phyloP scores from a whole-genome alignment of 495 filamentous ascomycete genomes.

The Penicillium subrubescens region DNA sequence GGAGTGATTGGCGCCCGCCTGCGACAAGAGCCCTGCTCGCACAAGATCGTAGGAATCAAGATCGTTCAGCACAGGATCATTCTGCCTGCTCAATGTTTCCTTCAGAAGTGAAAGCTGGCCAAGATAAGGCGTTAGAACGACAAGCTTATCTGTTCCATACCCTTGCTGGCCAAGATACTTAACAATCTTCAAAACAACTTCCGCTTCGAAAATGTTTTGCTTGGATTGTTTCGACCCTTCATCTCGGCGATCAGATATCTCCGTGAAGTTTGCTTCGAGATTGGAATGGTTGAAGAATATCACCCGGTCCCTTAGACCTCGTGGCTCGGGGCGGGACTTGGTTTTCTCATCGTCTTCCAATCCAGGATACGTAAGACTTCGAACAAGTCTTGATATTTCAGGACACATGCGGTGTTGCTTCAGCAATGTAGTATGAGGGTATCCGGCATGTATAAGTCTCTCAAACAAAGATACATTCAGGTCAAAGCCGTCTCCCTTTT shows the following conservation, averaged over 20 bases:
- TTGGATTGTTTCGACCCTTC: constrained; percentile 51
- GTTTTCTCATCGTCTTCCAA: constrained; percentile 62
- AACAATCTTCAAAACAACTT: constrained; percentile 68
- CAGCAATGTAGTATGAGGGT: constrained; percentile 55
- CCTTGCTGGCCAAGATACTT: constrained; percentile 76
- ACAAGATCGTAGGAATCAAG: constrained; percentile 69
- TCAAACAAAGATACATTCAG: constrained; percentile 76
- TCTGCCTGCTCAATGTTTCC: constrained; percentile 54
- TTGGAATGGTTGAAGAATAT: constrained; percentile 68
- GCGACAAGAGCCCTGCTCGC: constrained; percentile 62
- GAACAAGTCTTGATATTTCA: constrained; percentile 65
- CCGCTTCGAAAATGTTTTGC: constrained; percentile 67
- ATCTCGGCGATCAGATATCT: constrained; percentile 55
- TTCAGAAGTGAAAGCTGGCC: constrained; percentile 66
- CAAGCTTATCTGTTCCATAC: constrained; percentile 66
- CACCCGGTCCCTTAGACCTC: constrained; percentile 62
- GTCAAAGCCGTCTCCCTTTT: constrained; percentile 68
- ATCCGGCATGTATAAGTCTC: constrained; percentile 58
- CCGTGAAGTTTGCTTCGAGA: constrained; percentile 43
- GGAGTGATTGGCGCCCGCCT: constrained; percentile 50
- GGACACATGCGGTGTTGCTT: constrained; percentile 74
- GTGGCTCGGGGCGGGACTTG: constrained; percentile 45
- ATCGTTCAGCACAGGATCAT: constrained; percentile 67
- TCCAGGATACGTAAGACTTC: constrained; percentile 63
- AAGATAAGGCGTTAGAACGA: constrained; percentile 74